Evolutionary conservation across 164 flowering plant species (phyloP), one percentile per base, ranked within the genome.

Genomic region (Chimonanthus salicifolius): DNA sequence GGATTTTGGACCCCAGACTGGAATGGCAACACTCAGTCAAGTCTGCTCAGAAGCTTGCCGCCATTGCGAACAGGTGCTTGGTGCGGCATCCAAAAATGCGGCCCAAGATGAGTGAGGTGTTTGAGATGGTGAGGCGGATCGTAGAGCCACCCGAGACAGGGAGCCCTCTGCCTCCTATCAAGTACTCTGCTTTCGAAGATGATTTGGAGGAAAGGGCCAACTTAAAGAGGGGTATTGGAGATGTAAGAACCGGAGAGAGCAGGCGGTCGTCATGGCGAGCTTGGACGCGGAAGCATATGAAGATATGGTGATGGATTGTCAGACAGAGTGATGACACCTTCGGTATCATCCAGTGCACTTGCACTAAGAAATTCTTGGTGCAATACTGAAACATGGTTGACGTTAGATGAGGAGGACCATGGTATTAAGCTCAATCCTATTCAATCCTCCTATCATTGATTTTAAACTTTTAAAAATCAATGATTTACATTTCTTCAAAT

Each of bases 81-180:
- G 78, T 76, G 1, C 72, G 88, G 58, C 85, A 89, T 0, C 77
- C 89, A n/a, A 90, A 85, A 74, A 46, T 76, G 8, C 88, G 97
- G 3, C 98, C 97, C 49, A 90, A 82, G 74, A 94, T 94, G 97
- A 92, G 94, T 54, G 89, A 90, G 73, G 89, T 94, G 46, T 67
- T 89, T 79, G 91, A 88, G 77, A 85, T 87, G 88, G 77, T 94
- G 72, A 80, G 83, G 49, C 78, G 43, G 60, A 83, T 92, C 4
- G 77, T 83, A 65, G 89, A 88, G 43, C 68, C 76, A 48, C 49
- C 79, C 20, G 85, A 78, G 13, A 75, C 7, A 13, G 86, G 77
- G 20, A 77, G 82, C 69, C 86, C 91, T 18, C 75, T 54, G 58
- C 65, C 33, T 15, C 77, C 82, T 8, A 8, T 80, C 74, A 84